Evolutionary conservation across 805 yeast species (phyloP), one percentile per base, ranked within the genome.

Genomic region (Huiozyma naganishii): DNA sequence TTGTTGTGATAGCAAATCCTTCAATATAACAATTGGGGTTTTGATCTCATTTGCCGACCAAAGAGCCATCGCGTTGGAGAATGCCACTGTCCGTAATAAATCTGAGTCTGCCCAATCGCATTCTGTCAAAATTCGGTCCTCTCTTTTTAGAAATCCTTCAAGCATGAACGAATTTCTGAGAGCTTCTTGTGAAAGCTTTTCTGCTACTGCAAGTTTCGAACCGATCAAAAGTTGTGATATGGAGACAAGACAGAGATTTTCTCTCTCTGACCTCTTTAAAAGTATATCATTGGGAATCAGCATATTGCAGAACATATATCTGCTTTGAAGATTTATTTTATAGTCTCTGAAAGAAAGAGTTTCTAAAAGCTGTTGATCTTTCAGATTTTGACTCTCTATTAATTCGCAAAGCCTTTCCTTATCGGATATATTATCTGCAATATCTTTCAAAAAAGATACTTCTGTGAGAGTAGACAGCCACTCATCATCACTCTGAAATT

Each of bases 21-120:
- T 65, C 45, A 84, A 54, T 52, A 80, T 73, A 3, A 64, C 66
- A 7, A 85, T 75, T 0, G 95, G 78, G 11, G 73, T 66, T 8
- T 66, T 62, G 0, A 73, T 69, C 39, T 80, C 77, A 0, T 77
- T 76, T 43, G 75, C 76, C 0, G 64, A 61, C 95, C 95, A 85
- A 28, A 83, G 64, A 0, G 83, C 72, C 6, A 66, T 60, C 0
- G 95, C 86, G 0, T 76, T 57, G 4, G 30, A 37, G 43, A 39
- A 52, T 7, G 32, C 61, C 5, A 61, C 39, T 13, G 36, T 52
- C 1, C 1, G 28, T 13, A 29, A 29, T 12, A 35, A 8, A 7
- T 13, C n/a, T 6, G 33, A 23, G 6, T 10, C 27, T 13, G 12
- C 11, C 9, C 9, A 34, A 27, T n/a, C 30, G 30, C 10, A 28